Evolutionary conservation across 768 basidiomycete species (phyloP), one percentile per base, ranked within the genome.

Genomic region (Auriscalpium vulgare): DNA sequence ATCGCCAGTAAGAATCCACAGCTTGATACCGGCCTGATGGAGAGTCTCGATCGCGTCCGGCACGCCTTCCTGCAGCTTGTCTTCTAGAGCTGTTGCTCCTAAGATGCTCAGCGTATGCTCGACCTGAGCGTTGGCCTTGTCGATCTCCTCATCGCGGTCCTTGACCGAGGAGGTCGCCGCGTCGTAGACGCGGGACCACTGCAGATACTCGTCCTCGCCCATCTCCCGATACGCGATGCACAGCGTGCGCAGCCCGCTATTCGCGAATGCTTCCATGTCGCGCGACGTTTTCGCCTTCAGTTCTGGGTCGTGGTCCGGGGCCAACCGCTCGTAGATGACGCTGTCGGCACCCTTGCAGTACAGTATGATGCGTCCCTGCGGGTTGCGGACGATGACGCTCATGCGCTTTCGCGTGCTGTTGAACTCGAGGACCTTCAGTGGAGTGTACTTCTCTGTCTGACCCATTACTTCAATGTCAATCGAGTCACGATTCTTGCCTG

Each of bases 261-360:
- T 99, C 54, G 95, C 95, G 69, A 97, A 97, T 56, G 75, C 74
- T 70, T 97, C 95, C 83, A 97, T 89, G 66, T 98, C 93, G 68
- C 80, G 81, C 62, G 75, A 76, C 46, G 95, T 97, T 67, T 83
- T 74, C 46, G 82, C 84, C 74, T 91, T 91, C 60, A 97, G 64
- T 44, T 60, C 73, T 2, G 76, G 74, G 64, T 95, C 90, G 65
- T 91, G 90, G 61, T 88, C 81, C 48, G 75, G 71, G n/a, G 81
- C 78, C 3, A 98, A 78, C 10, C 95, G 83, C 62, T 85, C 84
- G 66, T 95, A 95, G 63, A 98, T 88, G 64, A 98, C 93, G 62
- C 84, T 88, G 70, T 98, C 95, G 13, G 95, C 95, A n/a, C 95
- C 95, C 71, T 97, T 98, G 80, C 87, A 89, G 67, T 94, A 95